These are phyloP conservation scores for Russula virescens DNA, from an alignment of 768 basidiomycete species.

Conservation along the genomic window DNA sequence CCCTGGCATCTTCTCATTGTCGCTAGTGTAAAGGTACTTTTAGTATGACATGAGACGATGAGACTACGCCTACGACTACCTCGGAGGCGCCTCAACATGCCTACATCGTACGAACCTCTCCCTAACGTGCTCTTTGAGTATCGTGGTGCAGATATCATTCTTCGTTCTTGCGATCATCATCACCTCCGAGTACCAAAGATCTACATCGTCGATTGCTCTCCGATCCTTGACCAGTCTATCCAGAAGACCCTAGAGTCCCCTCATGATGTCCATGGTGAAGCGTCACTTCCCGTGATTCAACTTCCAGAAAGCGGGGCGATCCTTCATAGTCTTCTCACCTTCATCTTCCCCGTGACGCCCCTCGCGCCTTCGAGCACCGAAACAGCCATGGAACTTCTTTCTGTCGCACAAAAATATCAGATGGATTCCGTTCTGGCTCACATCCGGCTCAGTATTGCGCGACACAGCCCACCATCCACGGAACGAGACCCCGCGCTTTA, in stretches of 20 bases:
- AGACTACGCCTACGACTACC: neutral
- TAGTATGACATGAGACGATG: neutral
- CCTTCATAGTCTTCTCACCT: slow-evolving; percentile 8
- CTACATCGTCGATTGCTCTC: slow-evolving; percentile 1
- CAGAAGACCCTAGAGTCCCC: neutral
- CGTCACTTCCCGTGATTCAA: neutral
- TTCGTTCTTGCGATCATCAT: neutral
- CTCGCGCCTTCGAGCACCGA: neutral
- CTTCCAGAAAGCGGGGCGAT: neutral
- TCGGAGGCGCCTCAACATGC: neutral
- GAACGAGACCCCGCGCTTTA: neutral
- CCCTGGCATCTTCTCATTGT: neutral
- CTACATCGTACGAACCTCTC: neutral
- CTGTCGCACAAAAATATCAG: slow-evolving; percentile 2
- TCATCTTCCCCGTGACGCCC: neutral
- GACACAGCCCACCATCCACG: neutral
- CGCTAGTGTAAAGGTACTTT: too few species aligned
- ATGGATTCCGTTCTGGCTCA: neutral
- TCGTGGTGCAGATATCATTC: neutral
- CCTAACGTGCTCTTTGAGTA: neutral
- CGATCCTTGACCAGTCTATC: neutral
- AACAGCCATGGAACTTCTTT: neutral
- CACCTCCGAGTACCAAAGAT: neutral
- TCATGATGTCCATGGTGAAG: neutral
- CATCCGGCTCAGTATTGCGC: neutral